phyloP scores from a whole-genome alignment of 1,139 yeast genomes.

The Entelexis sorbosivorans region DNA sequence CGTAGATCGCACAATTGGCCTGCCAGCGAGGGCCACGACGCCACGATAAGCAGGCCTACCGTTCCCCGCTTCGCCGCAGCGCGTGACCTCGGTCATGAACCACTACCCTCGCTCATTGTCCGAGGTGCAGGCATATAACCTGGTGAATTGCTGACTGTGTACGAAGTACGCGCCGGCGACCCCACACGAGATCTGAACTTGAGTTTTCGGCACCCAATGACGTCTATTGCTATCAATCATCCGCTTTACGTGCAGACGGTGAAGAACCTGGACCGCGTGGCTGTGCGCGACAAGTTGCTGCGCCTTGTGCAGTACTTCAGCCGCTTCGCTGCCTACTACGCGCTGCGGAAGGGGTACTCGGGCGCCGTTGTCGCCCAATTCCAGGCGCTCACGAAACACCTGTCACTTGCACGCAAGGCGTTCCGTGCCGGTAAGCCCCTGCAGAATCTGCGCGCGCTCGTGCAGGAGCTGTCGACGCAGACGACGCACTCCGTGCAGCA shows the following conservation, averaged over 20 bases:
- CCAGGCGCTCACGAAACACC: conserved; percentile 45
- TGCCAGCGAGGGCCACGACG: too few species aligned
- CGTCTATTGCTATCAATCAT: conserved; percentile 18
- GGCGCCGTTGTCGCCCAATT: conserved; percentile 42
- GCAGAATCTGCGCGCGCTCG: conserved; percentile 58
- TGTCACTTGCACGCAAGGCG: conserved; percentile 68
- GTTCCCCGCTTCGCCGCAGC: not conserved
- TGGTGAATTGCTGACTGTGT: not conserved
- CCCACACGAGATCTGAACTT: not conserved
- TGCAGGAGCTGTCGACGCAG: conserved; percentile 60
- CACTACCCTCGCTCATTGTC: not conserved
- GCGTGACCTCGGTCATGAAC: conserved; percentile 2
- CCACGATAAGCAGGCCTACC: not conserved
- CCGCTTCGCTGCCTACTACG: conserved; percentile 56
- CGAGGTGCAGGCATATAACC: not conserved
- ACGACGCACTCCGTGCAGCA: conserved; percentile 55
- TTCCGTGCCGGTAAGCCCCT: conserved; percentile 79
- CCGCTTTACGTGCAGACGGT: conserved; percentile 21
- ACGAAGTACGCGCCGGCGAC: not conserved
- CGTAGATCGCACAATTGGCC: too few species aligned
- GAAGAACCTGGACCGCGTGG: conserved; percentile 25
- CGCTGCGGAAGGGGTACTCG: conserved; percentile 50
- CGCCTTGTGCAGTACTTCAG: conserved; percentile 75
- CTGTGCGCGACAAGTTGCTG: conserved; percentile 66
- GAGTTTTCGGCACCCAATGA: not conserved